phyloP scores from a whole-genome alignment of 2,329 filamentous ascomycete genomes.

The Septoria petroselini region DNA sequence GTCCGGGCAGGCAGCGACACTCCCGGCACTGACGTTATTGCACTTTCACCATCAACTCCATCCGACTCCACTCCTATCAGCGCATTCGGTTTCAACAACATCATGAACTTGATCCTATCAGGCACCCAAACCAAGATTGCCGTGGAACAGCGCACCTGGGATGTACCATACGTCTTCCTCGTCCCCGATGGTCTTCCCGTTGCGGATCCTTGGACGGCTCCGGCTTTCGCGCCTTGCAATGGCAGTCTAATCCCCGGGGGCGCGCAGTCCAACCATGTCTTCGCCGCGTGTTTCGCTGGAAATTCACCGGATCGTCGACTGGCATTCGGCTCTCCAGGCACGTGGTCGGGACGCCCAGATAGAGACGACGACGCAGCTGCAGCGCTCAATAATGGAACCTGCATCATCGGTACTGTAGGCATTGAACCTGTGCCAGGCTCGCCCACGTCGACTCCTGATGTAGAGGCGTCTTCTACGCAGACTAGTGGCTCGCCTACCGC shows the following conservation, averaged over 20 bases:
- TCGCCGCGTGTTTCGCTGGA: conserved; percentile 3
- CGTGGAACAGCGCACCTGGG: conserved; percentile 8
- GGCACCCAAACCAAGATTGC: conserved; percentile 8
- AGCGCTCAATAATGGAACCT: conserved; percentile 8
- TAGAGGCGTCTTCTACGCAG: not conserved
- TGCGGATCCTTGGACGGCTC: conserved; percentile 8
- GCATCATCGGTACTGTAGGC: not conserved
- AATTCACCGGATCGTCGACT: conserved; percentile 3
- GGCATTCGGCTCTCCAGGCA: conserved; percentile 6
- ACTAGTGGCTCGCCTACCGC: not conserved
- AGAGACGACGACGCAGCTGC: conserved; percentile 2
- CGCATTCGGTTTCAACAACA: conserved; percentile 3
- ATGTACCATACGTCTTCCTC: conserved; percentile 5
- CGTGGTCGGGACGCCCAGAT: not conserved
- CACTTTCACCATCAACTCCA: not conserved
- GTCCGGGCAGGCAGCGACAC: conserved; percentile 4
- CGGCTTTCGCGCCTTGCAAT: conserved; percentile 6
- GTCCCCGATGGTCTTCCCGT: conserved; percentile 1
- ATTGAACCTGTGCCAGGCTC: conserved; percentile 9
- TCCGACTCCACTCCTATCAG: not conserved
- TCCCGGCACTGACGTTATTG: conserved; percentile 11
- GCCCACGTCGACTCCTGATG: not conserved
- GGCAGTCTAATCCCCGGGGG: not conserved
- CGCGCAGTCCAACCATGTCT: conserved; percentile 2
- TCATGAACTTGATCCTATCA: conserved; percentile 8